Base-by-base conservation (phyloP, 225 moss, liverwort and hornwort species). In the Marchantia polymorpha region DNA sequence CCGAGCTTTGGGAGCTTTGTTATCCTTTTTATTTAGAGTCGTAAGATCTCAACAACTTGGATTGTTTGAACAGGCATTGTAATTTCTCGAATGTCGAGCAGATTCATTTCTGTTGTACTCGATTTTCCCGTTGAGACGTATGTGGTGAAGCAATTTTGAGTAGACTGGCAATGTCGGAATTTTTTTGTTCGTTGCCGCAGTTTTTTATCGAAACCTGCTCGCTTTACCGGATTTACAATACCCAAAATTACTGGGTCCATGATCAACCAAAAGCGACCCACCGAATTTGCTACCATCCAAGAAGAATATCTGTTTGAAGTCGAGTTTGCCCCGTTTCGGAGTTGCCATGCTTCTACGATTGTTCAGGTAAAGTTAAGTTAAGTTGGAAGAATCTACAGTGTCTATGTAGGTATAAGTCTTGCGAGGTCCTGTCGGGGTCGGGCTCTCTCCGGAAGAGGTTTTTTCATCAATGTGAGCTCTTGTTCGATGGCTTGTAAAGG, bases 281-380 rank as follows among this genome's bases (percentile, higher is more conserved):
- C 11, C n/a, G 85, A 87, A 58, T 13, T 67, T 66, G 81, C 86
- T 8, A 79, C 87, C 69, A 52, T 87, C 46, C 78, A 84, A 31
- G 89, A 92, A 77, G 92, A 89, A 5, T 96, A 89, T 76, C 65
- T 96, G 70, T 94, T 90, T 75, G 82, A 89, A 67, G 74, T 86
- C 64, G 91, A 89, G 52, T 77, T 70, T 30, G 87, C 85, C 31
- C 90, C 89, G 0, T 96, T 96, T 80, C 63, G 72, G 65, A 96
- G 91, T 74, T 96, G 94, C 83, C 96, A 96, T 83, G 91, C 96
- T 70, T 96, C 92, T 52, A 87, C 91, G 27, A 88, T 94, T 29
- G 88, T 92, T 81, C 90, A 96, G 87, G 87, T 92, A 71, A 55
- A 39, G 3, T 29, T 15, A 13, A 23, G 14, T 4, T 11, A 54